Evolutionary conservation across 1,284 basidiomycete species (phyloP).

Genomic region (Pseudozyma thailandica): DNA sequence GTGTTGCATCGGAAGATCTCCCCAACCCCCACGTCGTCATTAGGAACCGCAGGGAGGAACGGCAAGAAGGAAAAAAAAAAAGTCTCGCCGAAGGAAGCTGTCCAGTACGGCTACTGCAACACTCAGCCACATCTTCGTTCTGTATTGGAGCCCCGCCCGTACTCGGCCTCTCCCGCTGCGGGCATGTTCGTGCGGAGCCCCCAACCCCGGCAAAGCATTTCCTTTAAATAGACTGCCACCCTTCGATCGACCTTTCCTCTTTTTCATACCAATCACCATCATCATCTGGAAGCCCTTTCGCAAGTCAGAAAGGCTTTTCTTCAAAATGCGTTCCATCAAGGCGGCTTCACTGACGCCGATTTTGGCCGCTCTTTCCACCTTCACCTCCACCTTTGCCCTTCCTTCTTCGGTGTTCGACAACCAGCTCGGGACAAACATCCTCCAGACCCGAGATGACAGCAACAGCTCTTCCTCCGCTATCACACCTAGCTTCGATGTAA

Average conservation of each 20-base stretch:
- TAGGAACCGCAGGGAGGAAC: background rate
- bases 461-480: slow-evolving; percentile 5
- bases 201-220: background rate
- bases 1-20: background rate
- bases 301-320: slow-evolving; percentile 5
- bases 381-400: slow-evolving; percentile 27
- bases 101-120: slow-evolving; percentile 4
- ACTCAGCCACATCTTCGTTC: background rate
- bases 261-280: background rate
- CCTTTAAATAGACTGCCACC: slow-evolving; percentile 6
- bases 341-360: slow-evolving; percentile 36
- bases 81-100: slow-evolving; percentile 3
- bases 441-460: slow-evolving; percentile 18
- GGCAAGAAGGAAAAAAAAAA: background rate
- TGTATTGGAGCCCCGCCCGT: slow-evolving; percentile 4
- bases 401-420: slow-evolving; percentile 24
- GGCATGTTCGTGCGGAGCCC: background rate
- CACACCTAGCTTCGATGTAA: slow-evolving; percentile 39
- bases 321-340: slow-evolving; percentile 32
- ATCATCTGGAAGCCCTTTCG: background rate
- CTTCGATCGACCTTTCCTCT: background rate
- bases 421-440: slow-evolving; percentile 26
- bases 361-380: slow-evolving; percentile 19
- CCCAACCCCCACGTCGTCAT: too few species aligned
- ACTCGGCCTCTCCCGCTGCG: background rate